Evolutionary conservation across 1,139 yeast species (phyloP).

Genomic region (Ashbya aceris): DNA sequence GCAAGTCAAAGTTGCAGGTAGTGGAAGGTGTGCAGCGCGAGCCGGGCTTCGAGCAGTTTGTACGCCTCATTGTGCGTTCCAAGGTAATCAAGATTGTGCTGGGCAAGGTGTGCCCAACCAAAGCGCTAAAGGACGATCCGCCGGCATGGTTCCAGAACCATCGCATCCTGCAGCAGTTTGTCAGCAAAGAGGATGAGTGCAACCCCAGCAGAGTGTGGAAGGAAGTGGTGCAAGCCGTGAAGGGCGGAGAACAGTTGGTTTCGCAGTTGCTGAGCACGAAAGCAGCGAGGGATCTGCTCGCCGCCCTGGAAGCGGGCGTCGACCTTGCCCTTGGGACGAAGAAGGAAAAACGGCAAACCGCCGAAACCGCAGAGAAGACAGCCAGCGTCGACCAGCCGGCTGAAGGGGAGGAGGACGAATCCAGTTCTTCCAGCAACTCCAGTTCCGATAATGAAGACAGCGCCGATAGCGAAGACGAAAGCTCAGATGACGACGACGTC

Average conservation of each 20-base stretch:
- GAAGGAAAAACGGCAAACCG: constrained; percentile 31
- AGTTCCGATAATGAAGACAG: constrained; percentile 17
- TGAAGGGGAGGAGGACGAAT: constrained; percentile 15
- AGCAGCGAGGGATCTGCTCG: constrained; percentile 38
- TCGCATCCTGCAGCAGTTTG: constrained; percentile 19
- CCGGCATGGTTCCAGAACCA: constrained; percentile 29
- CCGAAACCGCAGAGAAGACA: constrained; percentile 14
- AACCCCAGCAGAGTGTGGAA: constrained; percentile 45
- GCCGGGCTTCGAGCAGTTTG: constrained; percentile 17
- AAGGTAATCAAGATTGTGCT: constrained; percentile 26
- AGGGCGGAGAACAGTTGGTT: constrained; percentile 28
- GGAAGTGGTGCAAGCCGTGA: constrained; percentile 38
- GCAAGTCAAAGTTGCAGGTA: constrained; percentile 9
- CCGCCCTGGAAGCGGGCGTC: constrained; percentile 49
- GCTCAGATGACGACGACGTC: constrained; percentile 12
- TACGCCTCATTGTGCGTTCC: constrained; percentile 24
- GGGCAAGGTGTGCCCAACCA: constrained; percentile 17
- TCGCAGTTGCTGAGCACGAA: constrained; percentile 55
- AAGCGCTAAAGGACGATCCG: constrained; percentile 16
- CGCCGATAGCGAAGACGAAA: constrained; percentile 19
- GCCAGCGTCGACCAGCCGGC: constrained; percentile 1
- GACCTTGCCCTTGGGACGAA: constrained; percentile 50
- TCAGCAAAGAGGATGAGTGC: constrained; percentile 23
- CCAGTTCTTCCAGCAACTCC: background rate
- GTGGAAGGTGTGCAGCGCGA: constrained; percentile 12